Evolutionary conservation across 768 basidiomycete species (phyloP), one percentile per base, ranked within the genome.

Genomic region (Boletus patriciae): DNA sequence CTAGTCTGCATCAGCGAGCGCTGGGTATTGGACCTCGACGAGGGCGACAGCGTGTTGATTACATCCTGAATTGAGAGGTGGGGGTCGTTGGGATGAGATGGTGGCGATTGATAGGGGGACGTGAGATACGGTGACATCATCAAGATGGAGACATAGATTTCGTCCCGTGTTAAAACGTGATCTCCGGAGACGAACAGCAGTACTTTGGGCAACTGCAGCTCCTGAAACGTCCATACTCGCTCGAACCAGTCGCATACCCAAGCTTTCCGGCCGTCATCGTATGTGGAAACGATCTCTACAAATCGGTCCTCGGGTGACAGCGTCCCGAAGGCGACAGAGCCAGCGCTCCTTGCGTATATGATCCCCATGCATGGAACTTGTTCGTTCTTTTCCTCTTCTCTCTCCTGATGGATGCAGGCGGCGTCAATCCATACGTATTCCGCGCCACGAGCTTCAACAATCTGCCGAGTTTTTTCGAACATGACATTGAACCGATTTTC

Each of bases 171-270:
- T 10, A 59, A n/a, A 19, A 50, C 2, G 16, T 38, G 57, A 31
- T 52, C 59, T 31, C 59, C 57, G 11, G 57, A 59, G 18, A 60
- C 43, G 40, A 60, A 59, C 8, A 60, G n/a, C 6, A 59, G 11
- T 29, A 23, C 31, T 25, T 41, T 38, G 3, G 57, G 57, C 9
- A 60, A 27, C 43, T 53, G 59, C 19, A 60, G 57, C 25, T 60
- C 57, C 44, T 60, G 57, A 33, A 59, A 59, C 5, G 59, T 60
- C 57, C 59, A 60, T 7, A 60, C 59, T 19, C 57, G 46, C 48
- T 60, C 59, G 21, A 59, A 59, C 59, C 59, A 60, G 25, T 50
- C 31, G 19, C 54, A 59, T 18, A 60, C 59, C 51, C 59, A 50
- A 6, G 57, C 57, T 37, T 59, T 59, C 19, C 47, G 46, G 4